Evolutionary conservation across 2,329 filamentous ascomycete genomes (phyloP).

Genomic region (Xylaria arbuscula): DNA sequence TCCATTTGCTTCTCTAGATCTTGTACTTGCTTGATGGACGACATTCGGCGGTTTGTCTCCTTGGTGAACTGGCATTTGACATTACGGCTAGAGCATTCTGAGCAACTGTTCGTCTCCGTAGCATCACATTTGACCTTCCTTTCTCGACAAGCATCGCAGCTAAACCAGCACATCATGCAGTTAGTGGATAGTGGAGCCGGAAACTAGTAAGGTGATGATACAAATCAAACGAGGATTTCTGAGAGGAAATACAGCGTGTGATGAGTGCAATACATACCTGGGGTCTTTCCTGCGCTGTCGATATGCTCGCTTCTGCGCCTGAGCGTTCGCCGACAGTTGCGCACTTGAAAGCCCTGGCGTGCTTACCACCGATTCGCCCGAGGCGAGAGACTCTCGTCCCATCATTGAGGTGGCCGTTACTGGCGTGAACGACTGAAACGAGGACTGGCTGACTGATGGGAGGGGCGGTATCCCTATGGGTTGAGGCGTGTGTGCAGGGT

Average conservation of each 20-base stretch:
- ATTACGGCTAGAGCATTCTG: conserved; percentile 94
- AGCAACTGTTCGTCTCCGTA: conserved; percentile 94
- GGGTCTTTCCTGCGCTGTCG: conserved; percentile 95
- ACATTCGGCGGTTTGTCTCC: conserved; percentile 98
- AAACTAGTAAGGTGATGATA: conserved; percentile 5
- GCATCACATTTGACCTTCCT: conserved; percentile 91
- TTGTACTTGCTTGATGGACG: conserved; percentile 98
- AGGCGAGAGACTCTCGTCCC: conserved; percentile 71
- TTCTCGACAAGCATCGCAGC: conserved; percentile 95
- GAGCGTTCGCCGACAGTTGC: conserved; percentile 61
- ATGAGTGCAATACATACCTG: conserved; percentile 55
- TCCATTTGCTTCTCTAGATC: conserved; percentile 93
- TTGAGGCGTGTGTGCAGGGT: conserved; percentile 62
- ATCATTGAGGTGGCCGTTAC: conserved; percentile 61
- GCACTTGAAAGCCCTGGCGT: conserved; percentile 62
- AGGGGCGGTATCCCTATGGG: conserved; percentile 65
- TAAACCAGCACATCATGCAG: conserved; percentile 35
- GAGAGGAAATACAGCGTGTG: neutral
- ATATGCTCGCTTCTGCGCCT: conserved; percentile 91
- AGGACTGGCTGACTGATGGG: conserved; percentile 57
- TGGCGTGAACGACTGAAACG: conserved; percentile 66
- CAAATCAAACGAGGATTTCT: neutral
- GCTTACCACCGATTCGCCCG: conserved; percentile 66
- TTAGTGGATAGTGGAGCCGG: conserved; percentile 32
- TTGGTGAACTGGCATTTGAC: conserved; percentile 99